Percentiles rank a stretch among this genome's conserved stretches.
These are phyloP conservation scores for Suhomyces sp. DNA, from an alignment of 805 yeast genomes.

Conservation along the genomic window DNA sequence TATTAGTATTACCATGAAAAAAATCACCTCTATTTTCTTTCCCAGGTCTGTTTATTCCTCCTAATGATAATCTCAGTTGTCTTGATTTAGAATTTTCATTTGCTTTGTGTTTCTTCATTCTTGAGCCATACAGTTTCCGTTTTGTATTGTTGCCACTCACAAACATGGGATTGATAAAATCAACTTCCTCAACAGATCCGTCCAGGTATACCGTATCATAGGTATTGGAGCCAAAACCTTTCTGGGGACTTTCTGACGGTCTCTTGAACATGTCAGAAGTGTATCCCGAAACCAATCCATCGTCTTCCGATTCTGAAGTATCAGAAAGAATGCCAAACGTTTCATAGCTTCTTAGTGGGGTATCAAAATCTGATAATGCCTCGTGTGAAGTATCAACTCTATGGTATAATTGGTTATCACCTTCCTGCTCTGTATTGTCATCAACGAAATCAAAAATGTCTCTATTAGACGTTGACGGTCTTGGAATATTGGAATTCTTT, in stretches of 20 bases:
- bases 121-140: no score
- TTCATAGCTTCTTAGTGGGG: constrained; percentile 5
- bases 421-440: constrained; percentile 15
- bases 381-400: constrained; percentile 10
- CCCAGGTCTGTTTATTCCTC: no score
- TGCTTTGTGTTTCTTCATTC: no score
- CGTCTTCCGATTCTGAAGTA: constrained; percentile 7
- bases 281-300: not conserved
- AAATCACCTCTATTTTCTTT: no score
- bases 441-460: constrained; percentile 19
- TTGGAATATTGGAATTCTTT: constrained; percentile 13
- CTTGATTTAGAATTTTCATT: no score
- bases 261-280: constrained; percentile 1
- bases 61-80: no score
- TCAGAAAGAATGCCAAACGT: constrained; percentile 12
- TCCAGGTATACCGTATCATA: not conserved
- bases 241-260: not conserved
- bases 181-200: constrained; percentile 16
- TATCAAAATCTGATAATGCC: constrained; percentile 8
- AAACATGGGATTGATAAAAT: constrained; percentile 19
- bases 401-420: constrained; percentile 7
- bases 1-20: no score
- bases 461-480: not conserved
- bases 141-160: constrained; percentile 3
- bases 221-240: not conserved